These are phyloP conservation scores for Phytopythium cucurbitacearum DNA, from an alignment of 352 stramenopile genomes.

Conservation along the genomic window DNA sequence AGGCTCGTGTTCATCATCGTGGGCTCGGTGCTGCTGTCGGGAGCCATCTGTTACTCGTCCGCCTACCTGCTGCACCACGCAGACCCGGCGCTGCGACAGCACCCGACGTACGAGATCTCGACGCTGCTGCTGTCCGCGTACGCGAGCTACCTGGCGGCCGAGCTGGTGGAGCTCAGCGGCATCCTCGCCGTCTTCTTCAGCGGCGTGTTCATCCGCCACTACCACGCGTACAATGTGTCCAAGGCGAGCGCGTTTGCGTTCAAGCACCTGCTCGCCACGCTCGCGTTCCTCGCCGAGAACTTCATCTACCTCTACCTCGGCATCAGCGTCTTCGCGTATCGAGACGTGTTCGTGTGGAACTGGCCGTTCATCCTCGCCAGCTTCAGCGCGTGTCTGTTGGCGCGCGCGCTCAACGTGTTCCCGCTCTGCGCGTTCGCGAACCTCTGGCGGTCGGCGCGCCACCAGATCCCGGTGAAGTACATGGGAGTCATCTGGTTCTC, in stretches of 20 bases:
- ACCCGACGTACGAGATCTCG: constrained; percentile 55
- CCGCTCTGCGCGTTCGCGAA: constrained; percentile 65
- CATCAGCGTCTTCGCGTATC: constrained; percentile 67
- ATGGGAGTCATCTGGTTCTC: constrained; percentile 92
- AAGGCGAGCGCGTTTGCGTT: constrained; percentile 49
- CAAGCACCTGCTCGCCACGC: constrained; percentile 53
- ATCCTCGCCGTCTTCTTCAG: constrained; percentile 92
- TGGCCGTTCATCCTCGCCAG: constrained; percentile 62
- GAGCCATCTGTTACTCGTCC: constrained; percentile 38
- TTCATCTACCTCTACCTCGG: constrained; percentile 75
- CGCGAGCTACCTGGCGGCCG: constrained; percentile 62
- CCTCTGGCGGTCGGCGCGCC: constrained; percentile 19
- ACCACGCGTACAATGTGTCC: constrained; percentile 72
- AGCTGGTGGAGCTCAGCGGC: constrained; percentile 69
- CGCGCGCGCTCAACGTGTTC: constrained; percentile 67
- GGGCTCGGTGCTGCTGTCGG: constrained; percentile 44
- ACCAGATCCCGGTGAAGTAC: constrained; percentile 54
- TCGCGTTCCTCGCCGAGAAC: constrained; percentile 68
- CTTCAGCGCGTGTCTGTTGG: constrained; percentile 37
- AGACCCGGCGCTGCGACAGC: constrained; percentile 31
- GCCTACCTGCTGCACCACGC: constrained; percentile 38
- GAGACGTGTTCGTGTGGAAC: constrained; percentile 52
- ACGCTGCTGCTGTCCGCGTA: constrained; percentile 73
- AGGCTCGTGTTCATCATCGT: constrained; percentile 35
- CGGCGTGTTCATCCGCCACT: constrained; percentile 71